These are phyloP conservation scores for Purpureocillium lavendulum DNA, from an alignment of 2,329 filamentous ascomycete genomes.

Conservation along the genomic window DNA sequence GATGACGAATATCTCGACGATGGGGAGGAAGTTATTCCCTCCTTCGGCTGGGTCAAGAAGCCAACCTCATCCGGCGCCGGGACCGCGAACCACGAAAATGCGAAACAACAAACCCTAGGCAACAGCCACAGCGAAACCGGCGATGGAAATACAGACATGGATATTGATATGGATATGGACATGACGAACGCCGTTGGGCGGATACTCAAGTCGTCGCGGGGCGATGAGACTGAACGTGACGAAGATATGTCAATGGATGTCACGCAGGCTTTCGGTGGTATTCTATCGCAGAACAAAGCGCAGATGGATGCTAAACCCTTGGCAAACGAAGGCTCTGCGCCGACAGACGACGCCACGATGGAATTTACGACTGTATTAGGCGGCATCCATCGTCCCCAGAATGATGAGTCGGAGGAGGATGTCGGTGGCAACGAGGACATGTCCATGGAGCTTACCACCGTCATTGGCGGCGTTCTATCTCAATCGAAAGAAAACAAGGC, in stretches of 20 bases:
- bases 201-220: constrained; percentile 37
- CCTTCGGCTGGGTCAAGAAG: constrained; percentile 67
- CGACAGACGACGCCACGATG: constrained; percentile 50
- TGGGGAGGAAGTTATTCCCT: constrained; percentile 64
- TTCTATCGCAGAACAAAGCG: constrained; percentile 43
- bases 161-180: constrained; percentile 38
- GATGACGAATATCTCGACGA: constrained; percentile 47
- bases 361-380: constrained; percentile 77
- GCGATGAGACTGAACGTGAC: constrained; percentile 34
- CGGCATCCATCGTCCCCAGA: constrained; percentile 43
- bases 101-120: constrained; percentile 21
- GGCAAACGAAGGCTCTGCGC: constrained; percentile 21
- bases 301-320: not conserved
- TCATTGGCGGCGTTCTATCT: constrained; percentile 47
- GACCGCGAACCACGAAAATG: constrained; percentile 29
- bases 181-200: constrained; percentile 47
- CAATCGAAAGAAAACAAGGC: constrained; percentile 17
- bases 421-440: constrained; percentile 54
- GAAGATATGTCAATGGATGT: constrained; percentile 92
- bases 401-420: constrained; percentile 21
- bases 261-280: constrained; percentile 72
- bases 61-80: constrained; percentile 24
- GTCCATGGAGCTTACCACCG: constrained; percentile 70
- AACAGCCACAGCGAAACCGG: constrained; percentile 6
- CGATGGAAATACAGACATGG: constrained; percentile 20